Base-by-base conservation (phyloP, 75 land plant genomes). In the Isoetes taiwanensis region DNA sequence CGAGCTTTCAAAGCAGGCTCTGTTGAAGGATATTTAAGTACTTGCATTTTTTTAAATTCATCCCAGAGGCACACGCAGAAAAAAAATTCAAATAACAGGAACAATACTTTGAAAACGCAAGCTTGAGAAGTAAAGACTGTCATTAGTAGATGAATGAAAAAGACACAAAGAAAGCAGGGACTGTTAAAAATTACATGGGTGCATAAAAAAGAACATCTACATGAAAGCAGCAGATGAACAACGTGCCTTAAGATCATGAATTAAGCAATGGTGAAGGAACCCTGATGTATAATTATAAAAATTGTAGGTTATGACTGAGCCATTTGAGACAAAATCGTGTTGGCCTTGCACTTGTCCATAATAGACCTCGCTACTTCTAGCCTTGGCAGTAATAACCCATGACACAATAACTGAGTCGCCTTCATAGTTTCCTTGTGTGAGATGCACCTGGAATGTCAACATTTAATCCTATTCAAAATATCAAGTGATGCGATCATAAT, bases 381-480 rank as follows among this genome's bases (percentile, higher is more conserved):
- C 78, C 41, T 75, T 77, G 39, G 32, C 59, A 3, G 59, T 19
- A 28, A 90, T 90, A 10, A 90, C 81, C 81, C 93, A 90, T 32
- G 94, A 82, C 19, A 90, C 58, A 14, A 90, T 80, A 6, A 90
- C 77, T 32, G 93, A 81, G 25, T 59, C 76, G 24, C 96, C 96
- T 40, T 80, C 78, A 66, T 82, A 78, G 60, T 86, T 86, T 35
- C 96, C 96, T 74, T 90, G 96, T 12, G 86, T 85, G 27, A 89
- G 69, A 74, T 79, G 85, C 26, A 89, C 96, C 96, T 89, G 66
- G n/a, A n/a, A n/a, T n/a, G n/a, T n/a, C n/a, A n/a, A n/a, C n/a
- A n/a, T n/a, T n/a, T n/a, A n/a, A n/a, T n/a, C n/a, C n/a, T n/a
- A n/a, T n/a, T n/a, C n/a, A n/a, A n/a, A n/a, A n/a, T n/a, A n/a